A percentile compares a stretch with the other conserved stretches of the same genome.
Conservation (phyloP, 179 eudicot species). For the Monotropa hypopitys region DNA sequence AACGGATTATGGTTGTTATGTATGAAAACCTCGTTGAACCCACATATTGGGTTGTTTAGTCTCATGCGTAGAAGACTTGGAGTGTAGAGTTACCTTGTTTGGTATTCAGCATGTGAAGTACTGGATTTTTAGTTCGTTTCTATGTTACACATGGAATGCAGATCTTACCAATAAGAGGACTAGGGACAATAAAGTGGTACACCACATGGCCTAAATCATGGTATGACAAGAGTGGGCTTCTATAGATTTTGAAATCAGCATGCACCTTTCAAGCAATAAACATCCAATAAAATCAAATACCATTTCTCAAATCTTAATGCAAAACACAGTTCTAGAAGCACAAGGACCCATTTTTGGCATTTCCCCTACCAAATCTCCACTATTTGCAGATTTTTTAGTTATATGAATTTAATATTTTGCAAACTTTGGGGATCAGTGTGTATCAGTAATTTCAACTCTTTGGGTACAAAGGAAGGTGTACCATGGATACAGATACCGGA, state of each 20-base stretch:
- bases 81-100: background rate
- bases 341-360: background rate
- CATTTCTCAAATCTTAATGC: background rate
- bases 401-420: background rate
- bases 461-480: background rate
- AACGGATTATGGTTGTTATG: background rate
- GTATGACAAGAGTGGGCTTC: background rate
- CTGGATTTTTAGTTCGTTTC: background rate
- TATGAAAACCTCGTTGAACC: background rate
- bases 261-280: background rate
- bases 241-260: background rate
- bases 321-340: background rate
- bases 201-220: background rate
- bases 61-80: background rate
- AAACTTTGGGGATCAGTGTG: background rate
- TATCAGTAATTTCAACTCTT: background rate
- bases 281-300: background rate
- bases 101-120: background rate
- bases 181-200: background rate
- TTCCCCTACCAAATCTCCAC: background rate
- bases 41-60: background rate
- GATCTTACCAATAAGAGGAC: background rate
- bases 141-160: background rate
- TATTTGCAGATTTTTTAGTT: background rate
- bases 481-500: too few relatives aligned